phyloP scores from a whole-genome alignment of 345 rosid species.

The Brassica cretica region DNA sequence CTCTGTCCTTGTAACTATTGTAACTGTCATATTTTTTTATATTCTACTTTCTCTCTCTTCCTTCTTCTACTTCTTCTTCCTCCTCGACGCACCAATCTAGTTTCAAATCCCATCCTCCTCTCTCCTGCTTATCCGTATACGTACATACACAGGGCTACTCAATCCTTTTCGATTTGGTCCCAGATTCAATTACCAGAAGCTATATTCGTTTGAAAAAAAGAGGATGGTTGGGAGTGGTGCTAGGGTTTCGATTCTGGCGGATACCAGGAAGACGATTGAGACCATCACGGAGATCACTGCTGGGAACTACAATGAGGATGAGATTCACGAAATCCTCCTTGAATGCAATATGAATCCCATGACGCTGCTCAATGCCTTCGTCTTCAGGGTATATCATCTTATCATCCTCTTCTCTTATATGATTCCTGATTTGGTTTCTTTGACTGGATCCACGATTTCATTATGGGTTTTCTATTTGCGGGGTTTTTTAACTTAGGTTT shows the following conservation, averaged over 20 bases:
- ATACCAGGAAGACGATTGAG: conserved; percentile 65
- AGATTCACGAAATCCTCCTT: conserved; percentile 86
- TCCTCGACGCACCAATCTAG: background rate
- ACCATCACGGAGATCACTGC: conserved; percentile 71
- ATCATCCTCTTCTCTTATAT: background rate
- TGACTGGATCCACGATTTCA: conserved; percentile 32
- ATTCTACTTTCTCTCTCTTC: conserved; percentile 9
- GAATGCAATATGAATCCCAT: conserved; percentile 93
- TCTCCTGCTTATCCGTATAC: conserved; percentile 22
- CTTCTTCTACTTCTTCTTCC: background rate
- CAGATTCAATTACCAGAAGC: conserved; percentile 26
- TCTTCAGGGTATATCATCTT: conserved; percentile 51
- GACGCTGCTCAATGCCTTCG: conserved; percentile 78
- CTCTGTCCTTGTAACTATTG: no score
- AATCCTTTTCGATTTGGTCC: conserved; percentile 3
- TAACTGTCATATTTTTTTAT: no score
- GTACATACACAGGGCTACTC: background rate
- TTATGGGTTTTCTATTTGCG: conserved; percentile 17
- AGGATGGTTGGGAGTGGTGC: conserved; percentile 72
- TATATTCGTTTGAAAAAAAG: conserved; percentile 24
- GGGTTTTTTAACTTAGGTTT: conserved; percentile 31
- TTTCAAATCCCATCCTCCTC: conserved; percentile 28
- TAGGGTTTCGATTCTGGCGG: conserved; percentile 71
- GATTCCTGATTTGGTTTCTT: background rate
- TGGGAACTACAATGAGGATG: conserved; percentile 82